Conservation (phyloP, 1,139 yeast species). For the Trichomonascaceae sp. region DNA sequence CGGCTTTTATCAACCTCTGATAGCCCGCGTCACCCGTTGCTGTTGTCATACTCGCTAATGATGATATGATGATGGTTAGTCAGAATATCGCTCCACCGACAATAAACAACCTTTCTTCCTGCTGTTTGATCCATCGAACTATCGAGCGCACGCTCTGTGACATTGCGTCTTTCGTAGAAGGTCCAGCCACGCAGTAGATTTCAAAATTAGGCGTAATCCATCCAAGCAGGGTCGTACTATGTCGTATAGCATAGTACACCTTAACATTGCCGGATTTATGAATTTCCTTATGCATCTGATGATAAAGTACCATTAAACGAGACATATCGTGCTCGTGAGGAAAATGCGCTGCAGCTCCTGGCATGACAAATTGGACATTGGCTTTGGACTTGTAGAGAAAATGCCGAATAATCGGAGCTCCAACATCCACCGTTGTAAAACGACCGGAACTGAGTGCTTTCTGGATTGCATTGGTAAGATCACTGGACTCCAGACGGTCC, state of each 20-base stretch:
- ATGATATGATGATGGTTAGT: background rate
- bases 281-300: constrained; percentile 37
- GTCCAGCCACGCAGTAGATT: constrained; percentile 48
- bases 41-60: background rate
- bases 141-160: constrained; percentile 49
- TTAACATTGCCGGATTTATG: constrained; percentile 29
- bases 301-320: constrained; percentile 39
- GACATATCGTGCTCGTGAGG: constrained; percentile 28
- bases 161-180: constrained; percentile 42
- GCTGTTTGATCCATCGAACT: constrained; percentile 50
- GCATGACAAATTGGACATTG: constrained; percentile 54
- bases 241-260: constrained; percentile 30
- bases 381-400: constrained; percentile 70
- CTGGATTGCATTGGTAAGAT: constrained; percentile 34
- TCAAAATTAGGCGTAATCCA: constrained; percentile 56
- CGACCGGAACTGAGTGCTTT: constrained; percentile 38
- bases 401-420: constrained; percentile 63
- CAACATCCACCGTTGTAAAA: constrained; percentile 45
- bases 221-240: constrained; percentile 43
- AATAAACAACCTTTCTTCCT: constrained; percentile 54
- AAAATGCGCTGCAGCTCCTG: constrained; percentile 32
- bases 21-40: background rate
- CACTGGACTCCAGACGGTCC: constrained; percentile 34
- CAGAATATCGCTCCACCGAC: constrained; percentile 52
- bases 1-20: constrained; percentile 4